A percentile compares a stretch with the other conserved stretches of the same genome.
phyloP scores from a whole-genome alignment of 768 basidiomycete species.

The Naganishia vishniacii region DNA sequence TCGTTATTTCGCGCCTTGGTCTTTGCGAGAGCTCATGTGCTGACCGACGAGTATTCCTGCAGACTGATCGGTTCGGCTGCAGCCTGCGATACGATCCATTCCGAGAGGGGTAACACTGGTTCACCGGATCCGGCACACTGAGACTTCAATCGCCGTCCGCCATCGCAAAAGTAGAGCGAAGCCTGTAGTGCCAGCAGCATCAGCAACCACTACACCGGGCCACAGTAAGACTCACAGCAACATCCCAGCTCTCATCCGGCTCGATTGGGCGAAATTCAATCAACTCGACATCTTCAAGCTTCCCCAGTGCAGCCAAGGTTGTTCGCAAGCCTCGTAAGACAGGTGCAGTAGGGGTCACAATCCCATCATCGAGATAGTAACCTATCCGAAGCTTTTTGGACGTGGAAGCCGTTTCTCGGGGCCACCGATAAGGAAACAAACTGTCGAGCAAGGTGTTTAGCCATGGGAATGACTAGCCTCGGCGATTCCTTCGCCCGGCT shows the following conservation, averaged over 20 bases:
- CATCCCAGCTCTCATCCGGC: not conserved
- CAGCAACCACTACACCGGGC: too few relatives aligned
- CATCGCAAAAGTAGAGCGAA: constrained; percentile 5
- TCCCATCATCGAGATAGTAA: constrained; percentile 17
- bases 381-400: constrained; percentile 4
- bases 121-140: not conserved
- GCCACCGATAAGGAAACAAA: not conserved
- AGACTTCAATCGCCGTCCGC: not conserved
- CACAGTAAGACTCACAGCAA: not conserved
- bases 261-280: not conserved
- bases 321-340: not conserved
- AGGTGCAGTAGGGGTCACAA: constrained; percentile 12
- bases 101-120: not conserved
- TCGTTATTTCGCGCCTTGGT: too few relatives aligned
- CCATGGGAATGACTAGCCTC: too few relatives aligned
- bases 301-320: not conserved
- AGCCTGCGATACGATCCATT: constrained; percentile 3
- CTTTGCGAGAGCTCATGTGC: too few relatives aligned
- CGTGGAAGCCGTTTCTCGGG: not conserved
- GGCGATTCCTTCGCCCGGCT: too few relatives aligned
- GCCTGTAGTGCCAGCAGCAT: not conserved
- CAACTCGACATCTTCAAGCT: not conserved
- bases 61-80: not conserved
- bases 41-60: not conserved
- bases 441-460: not conserved